Base-by-base conservation (phyloP, 176 grass and related monocot species). In the Oryza longistaminata region DNA sequence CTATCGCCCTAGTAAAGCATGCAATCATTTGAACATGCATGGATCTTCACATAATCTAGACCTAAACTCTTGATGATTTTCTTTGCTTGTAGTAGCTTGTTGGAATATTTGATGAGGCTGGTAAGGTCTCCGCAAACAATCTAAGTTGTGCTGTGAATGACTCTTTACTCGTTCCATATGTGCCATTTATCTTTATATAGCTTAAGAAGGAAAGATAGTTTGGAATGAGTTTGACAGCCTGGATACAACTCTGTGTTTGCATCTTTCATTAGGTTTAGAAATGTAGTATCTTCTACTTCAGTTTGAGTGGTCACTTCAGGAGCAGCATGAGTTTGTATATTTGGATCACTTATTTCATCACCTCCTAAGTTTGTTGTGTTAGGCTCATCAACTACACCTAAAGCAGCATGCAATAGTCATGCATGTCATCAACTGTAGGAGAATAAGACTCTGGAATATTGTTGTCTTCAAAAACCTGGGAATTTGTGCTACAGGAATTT, bases 171-270 rank as follows among this genome's bases (percentile, higher is more conserved):
- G 71, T 31, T 74, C 39, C 45, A 27, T 50, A 52, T 7, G 15
- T 29, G 25, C 71, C n/a, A 50, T 74, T 74, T 74, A 3, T 52
- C 15, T 74, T 75, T 45, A 52, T 75, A 75, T 21, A 75, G 46
- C 25, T 75, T 75, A 25, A 53, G 48, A 75, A 55, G 19, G 14
- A 55, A 75, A 75, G 73, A 75, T 7, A 75, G 16, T 75, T 75
- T 75, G 73, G 48, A 75, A 34, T 75, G 26, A 19, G 17, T 53
- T 35, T 50, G 31, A 17, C 27, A 75, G 16, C 73, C 27, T 67
- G 2, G 27, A 13, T 67, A 33, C 64, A 67, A 33, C 64, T 67
- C 27, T 33, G 64, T 67, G 10, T 50, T 49, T 31, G 44, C 71
- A 31, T 31, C 71, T 50, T 74, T 74, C 22, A 74, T 26, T 74